These are phyloP conservation scores for Silene uniflora DNA, from an alignment of 148 eudicot genomes.

Conservation along the genomic window DNA sequence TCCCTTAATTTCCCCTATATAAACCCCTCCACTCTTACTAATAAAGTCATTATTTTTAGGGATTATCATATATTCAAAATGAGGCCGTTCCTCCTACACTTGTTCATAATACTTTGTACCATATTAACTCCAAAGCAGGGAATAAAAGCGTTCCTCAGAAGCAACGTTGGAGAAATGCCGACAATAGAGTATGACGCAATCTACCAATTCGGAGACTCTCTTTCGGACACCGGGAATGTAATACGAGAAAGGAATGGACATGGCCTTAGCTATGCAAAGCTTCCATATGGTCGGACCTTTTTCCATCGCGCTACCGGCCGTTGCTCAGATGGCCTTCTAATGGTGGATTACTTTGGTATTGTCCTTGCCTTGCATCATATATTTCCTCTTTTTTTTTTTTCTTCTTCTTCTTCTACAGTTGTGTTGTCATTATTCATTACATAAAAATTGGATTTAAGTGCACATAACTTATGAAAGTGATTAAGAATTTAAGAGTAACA, in stretches of 20 bases:
- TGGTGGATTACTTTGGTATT: slow-evolving; percentile 42
- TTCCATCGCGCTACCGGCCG: slow-evolving; percentile 42
- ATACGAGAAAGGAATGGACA: slow-evolving; percentile 14
- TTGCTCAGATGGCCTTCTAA: slow-evolving; percentile 42
- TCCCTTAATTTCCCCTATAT: slow-evolving; percentile 8
- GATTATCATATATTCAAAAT: neutral
- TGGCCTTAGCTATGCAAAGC: slow-evolving; percentile 9
- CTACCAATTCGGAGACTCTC: slow-evolving; percentile 44
- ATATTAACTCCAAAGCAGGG: neutral
- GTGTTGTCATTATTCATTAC: neutral
- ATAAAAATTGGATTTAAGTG: neutral
- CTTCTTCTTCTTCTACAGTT: neutral
- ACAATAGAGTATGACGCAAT: slow-evolving; percentile 29
- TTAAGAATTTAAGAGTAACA: neutral
- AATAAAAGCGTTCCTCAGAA: neutral
- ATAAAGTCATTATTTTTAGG: neutral
- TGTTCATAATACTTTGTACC: slow-evolving; percentile 1
- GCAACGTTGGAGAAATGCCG: neutral
- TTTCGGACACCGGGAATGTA: slow-evolving; percentile 39
- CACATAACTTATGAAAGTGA: neutral
- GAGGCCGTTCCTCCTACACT: slow-evolving; percentile 3
- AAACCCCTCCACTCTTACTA: neutral
- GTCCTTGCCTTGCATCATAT: too few relatives aligned
- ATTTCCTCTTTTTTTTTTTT: neutral
- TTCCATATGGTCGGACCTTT: slow-evolving; percentile 30